Evolutionary conservation across 2,329 filamentous ascomycete genomes (phyloP).

Genomic region (Neonectria coccinea): DNA sequence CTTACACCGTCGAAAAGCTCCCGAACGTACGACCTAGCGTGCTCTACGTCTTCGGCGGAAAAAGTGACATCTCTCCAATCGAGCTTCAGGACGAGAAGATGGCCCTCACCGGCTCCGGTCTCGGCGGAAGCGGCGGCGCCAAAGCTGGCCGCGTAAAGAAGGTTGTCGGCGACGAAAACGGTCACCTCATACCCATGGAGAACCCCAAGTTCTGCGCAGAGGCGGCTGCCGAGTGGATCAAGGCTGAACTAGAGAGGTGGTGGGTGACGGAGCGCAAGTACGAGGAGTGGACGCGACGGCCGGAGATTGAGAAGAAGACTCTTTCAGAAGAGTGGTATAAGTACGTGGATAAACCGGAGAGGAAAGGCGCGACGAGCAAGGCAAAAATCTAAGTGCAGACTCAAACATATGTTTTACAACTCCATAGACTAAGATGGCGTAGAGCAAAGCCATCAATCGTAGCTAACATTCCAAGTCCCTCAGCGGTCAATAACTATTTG

Average conservation of each 20-base stretch:
- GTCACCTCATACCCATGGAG: conserved; percentile 90
- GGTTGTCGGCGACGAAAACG: conserved; percentile 71
- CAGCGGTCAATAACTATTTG: not conserved
- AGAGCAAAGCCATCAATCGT: not conserved
- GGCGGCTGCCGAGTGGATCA: conserved; percentile 68
- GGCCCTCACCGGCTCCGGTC: conserved; percentile 70
- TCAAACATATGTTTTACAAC: conserved; percentile 2
- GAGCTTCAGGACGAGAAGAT: conserved; percentile 69
- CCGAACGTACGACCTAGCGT: conserved; percentile 72
- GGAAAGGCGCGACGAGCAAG: conserved; percentile 27
- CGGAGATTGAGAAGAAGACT: conserved; percentile 65
- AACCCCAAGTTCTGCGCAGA: conserved; percentile 74
- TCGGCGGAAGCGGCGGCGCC: conserved; percentile 76
- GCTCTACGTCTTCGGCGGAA: conserved; percentile 76
- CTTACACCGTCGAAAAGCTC: conserved; percentile 67
- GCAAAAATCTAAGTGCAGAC: conserved; percentile 46
- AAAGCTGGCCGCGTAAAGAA: conserved; percentile 73
- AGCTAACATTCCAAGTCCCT: not conserved
- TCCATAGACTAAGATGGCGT: conserved; percentile 1
- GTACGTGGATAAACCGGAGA: conserved; percentile 58
- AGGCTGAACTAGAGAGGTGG: conserved; percentile 68
- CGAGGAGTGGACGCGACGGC: conserved; percentile 64
- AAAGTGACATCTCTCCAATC: conserved; percentile 66
- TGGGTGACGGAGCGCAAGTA: conserved; percentile 67
- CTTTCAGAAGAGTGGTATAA: conserved; percentile 62